These are phyloP conservation scores for Leccinellum albellum DNA, from an alignment of 768 basidiomycete genomes.

Conservation along the genomic window DNA sequence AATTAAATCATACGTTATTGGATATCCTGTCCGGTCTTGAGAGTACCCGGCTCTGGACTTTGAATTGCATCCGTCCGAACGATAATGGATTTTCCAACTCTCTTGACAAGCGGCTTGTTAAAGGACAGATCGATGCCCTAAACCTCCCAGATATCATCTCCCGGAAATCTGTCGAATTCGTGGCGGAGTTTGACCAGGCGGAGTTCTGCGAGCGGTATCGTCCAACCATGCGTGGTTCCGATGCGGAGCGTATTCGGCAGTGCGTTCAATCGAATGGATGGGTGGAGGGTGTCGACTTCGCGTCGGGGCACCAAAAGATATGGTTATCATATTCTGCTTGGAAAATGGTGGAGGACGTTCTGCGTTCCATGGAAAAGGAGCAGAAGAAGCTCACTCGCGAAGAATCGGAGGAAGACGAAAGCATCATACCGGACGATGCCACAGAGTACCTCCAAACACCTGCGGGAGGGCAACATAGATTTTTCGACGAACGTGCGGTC, in stretches of 20 bases:
- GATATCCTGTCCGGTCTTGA: conserved; percentile 46
- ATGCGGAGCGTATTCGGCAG: conserved; percentile 45
- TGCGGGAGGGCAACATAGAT: conserved; percentile 29
- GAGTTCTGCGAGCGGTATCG: conserved; percentile 54
- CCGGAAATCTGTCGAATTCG: conserved; percentile 47
- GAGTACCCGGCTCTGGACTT: conserved; percentile 47
- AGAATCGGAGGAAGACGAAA: conserved; percentile 46
- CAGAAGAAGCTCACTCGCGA: conserved; percentile 38
- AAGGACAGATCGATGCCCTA: conserved; percentile 50
- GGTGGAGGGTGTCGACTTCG: conserved; percentile 53
- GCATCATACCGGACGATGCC: conserved; percentile 36
- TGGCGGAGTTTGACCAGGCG: conserved; percentile 44
- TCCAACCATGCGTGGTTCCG: conserved; percentile 46
- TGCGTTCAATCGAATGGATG: conserved; percentile 51
- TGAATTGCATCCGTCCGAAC: conserved; percentile 61
- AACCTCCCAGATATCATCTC: conserved; percentile 51
- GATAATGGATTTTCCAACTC: conserved; percentile 61
- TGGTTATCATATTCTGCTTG: conserved; percentile 56
- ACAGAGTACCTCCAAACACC: conserved; percentile 38
- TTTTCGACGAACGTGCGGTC: conserved; percentile 29
- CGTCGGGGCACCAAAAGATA: conserved; percentile 48
- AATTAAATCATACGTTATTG: conserved; percentile 52
- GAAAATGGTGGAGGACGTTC: conserved; percentile 57
- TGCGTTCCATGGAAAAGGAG: conserved; percentile 51
- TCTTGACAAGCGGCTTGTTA: conserved; percentile 61